phyloP scores from a whole-genome alignment of 1,139 yeast genomes.

The Meyerozyma guilliermondii region DNA sequence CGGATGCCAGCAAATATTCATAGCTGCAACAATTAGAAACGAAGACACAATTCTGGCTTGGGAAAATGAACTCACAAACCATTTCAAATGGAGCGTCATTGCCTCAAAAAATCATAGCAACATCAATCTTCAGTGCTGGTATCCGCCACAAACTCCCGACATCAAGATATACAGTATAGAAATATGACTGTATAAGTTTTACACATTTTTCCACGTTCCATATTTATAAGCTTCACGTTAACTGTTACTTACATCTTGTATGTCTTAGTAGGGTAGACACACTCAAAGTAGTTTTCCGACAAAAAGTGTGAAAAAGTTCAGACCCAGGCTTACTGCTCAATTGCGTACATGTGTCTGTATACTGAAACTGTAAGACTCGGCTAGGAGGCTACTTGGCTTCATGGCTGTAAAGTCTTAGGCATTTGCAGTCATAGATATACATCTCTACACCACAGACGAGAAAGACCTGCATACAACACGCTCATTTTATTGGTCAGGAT shows the following conservation, averaged over 20 bases:
- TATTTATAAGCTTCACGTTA: too few species aligned
- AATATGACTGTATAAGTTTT: neutral
- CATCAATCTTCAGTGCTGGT: slow-evolving; percentile 20
- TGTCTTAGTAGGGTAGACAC: too few species aligned
- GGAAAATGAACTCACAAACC: slow-evolving; percentile 33
- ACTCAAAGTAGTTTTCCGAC: too few species aligned
- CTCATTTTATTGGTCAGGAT: neutral
- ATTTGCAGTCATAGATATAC: too few species aligned
- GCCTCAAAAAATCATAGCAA: slow-evolving; percentile 14
- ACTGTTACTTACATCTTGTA: too few species aligned
- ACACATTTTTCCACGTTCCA: too few species aligned
- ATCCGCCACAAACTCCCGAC: slow-evolving; percentile 33
- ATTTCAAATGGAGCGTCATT: slow-evolving; percentile 23
- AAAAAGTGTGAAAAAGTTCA: too few species aligned
- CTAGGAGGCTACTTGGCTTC: too few species aligned
- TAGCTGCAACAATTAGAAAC: slow-evolving; percentile 75
- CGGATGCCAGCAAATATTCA: slow-evolving; percentile 14
- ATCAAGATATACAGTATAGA: slow-evolving; percentile 33
- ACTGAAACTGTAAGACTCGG: too few species aligned
- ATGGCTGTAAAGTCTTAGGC: too few species aligned
- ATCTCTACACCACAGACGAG: neutral
- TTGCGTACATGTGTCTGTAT: too few species aligned
- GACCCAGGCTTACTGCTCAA: too few species aligned
- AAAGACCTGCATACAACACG: neutral
- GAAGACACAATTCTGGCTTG: slow-evolving; percentile 51